Base-by-base conservation (phyloP, 2,329 filamentous ascomycete species). In the Dryadomyces sulphureus region DNA sequence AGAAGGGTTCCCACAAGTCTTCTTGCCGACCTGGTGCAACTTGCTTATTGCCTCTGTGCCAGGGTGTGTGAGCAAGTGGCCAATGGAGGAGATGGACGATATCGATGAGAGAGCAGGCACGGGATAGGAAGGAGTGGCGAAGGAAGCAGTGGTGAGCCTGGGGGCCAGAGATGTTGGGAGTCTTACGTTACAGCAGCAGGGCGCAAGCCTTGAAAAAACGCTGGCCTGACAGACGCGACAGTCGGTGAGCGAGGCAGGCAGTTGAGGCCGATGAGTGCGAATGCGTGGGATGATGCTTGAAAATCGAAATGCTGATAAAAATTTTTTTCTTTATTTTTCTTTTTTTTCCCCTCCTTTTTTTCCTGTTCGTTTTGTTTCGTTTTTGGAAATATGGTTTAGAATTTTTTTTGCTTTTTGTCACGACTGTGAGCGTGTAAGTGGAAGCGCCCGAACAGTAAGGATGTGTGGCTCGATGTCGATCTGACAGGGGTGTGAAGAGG, bases 241-340 rank as follows among this genome's bases (percentile, higher is more conserved):
- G 49, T 49, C 48, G 48, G 46, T 48, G 50, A 46, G 49, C 30
- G 30, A 21, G 22, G 17, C 24, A 20, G 41, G 17, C 16, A 35
- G 21, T 21, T 7, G 38, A 41, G 11, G 14, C 7, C n/a, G 40
- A 36, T 36, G 34, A n/a, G n/a, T n/a, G 16, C 11, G 16, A 32
- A 32, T 30, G 25, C 27, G 3, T 14, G 27, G 9, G 27, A 32
- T 7, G 4, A n/a, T n/a, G n/a, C n/a, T n/a, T n/a, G n/a, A n/a
- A n/a, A n/a, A n/a, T n/a, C n/a, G n/a, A 14, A 14, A 7, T 32
- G 16, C 16, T 32, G 16, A 32, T 32, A 9, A 32, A 32, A 9
- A 14, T 32, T 32, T 32, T 32, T 32, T 8, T 8, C 11, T 32
- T 32, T 32, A n/a, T n/a, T n/a, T 14, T 14, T 8, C 27, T 32